Evolutionary conservation across 225 moss, liverwort and hornwort genomes (phyloP), one percentile per base, ranked within the genome.

Genomic region (Polytrichum formosum): DNA sequence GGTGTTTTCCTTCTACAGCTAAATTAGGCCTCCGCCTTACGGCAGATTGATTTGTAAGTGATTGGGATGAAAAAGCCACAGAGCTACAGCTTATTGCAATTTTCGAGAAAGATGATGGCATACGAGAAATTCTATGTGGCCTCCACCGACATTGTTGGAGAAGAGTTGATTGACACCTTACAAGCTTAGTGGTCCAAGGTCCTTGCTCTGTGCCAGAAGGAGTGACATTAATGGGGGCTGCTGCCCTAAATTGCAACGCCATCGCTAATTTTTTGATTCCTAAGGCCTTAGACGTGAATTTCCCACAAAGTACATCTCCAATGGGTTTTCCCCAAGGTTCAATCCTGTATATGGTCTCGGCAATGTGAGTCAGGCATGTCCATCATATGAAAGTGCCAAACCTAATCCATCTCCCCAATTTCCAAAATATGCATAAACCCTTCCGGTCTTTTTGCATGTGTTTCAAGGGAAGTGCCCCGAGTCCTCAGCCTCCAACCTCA

Each of bases 31-130:
- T 61, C 68, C 28, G 64, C 22, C 54, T 27, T 26, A 61, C 21
- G 55, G 70, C 5, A 67, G 22, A 8, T 22, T 61, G 55, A 53
- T 5, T 70, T 6, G 79, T 29, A 10, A 62, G 28, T 23, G 53
- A 19, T 55, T 78, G 83, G 65, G 77, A 75, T 18, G 80, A 77
- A 53, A 79, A 77, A 20, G 82, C 72, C 22, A 67, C 7, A 21
- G 79, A 75, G 25, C 61, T 56, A 54, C 68, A 68, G 59, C 30
- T 68, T n/a, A 77, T 70, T 53, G 69, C 67, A 56, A 18, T 64
- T 72, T 61, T 73, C 56, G 75, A 70, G 28, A 37, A 25, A 35
- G 20, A 72, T 1, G 22, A 22, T 53, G 70, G 35, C 27, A 33
- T n/a, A 55, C 62, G 62, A 23, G 6, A 23, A 18, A 62, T 55